phyloP scores from a whole-genome alignment of 2,329 filamentous ascomycete genomes.

The Stagonosporopsis tanaceti region DNA sequence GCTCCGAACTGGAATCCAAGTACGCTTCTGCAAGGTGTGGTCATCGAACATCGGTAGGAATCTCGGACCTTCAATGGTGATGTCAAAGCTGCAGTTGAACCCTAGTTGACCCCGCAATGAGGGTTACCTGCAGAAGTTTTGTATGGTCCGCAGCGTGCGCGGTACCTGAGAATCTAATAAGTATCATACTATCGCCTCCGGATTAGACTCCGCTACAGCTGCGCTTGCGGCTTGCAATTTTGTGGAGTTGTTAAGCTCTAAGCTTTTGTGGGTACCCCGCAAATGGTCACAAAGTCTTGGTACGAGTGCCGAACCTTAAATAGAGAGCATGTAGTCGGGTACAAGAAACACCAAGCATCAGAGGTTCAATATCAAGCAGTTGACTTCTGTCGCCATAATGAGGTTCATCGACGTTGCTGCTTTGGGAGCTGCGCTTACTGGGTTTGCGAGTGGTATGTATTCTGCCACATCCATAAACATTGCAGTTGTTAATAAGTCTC shows the following conservation, averaged over 20 bases:
- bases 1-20: not conserved
- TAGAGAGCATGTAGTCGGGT: not conserved
- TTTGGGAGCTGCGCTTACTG: slow-evolving; percentile 1
- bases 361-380: not conserved
- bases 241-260: not conserved
- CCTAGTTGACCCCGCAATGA: slow-evolving; percentile 7
- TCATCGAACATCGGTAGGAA: slow-evolving; percentile 9
- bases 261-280: slow-evolving; percentile 3
- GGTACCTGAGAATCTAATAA: slow-evolving; percentile 8
- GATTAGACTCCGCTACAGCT: slow-evolving; percentile 8
- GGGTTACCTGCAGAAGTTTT: not conserved
- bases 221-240: not conserved
- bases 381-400: not conserved
- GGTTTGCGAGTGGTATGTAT: not conserved
- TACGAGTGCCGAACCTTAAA: slow-evolving; percentile 5
- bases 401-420: not conserved
- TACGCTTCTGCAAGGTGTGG: not conserved
- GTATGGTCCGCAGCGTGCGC: not conserved
- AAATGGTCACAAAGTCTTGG: not conserved
- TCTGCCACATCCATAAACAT: not conserved
- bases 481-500: no score
- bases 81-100: slow-evolving; percentile 3
- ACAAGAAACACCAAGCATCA: slow-evolving; percentile 5
- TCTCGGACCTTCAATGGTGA: slow-evolving; percentile 6
- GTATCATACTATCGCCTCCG: slow-evolving; percentile 2